These are phyloP conservation scores for Trametes cingulata DNA, from an alignment of 768 basidiomycete genomes.

Conservation along the genomic window DNA sequence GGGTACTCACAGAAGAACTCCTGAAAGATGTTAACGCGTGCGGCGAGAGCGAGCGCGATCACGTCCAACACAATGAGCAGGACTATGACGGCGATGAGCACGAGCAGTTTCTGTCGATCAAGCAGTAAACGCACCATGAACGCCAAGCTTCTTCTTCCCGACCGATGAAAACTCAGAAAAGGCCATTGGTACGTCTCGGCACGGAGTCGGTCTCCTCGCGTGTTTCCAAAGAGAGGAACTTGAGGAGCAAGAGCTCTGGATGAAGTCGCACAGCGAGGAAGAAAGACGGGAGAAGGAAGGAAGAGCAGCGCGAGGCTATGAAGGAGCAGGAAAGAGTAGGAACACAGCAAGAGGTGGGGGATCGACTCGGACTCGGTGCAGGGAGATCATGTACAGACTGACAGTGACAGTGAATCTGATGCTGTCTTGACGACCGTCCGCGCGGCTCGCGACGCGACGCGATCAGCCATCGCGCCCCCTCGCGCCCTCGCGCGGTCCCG, in stretches of 20 bases:
- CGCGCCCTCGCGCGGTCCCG: slow-evolving; percentile 5
- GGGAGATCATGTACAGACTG: background rate
- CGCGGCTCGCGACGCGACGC: slow-evolving; percentile 1
- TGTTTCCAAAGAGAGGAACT: background rate
- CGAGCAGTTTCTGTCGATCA: background rate
- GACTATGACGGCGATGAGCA: slow-evolving; percentile 32
- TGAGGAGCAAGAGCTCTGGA: background rate
- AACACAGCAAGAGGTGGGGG: slow-evolving; percentile 9
- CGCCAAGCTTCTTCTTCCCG: slow-evolving; percentile 34
- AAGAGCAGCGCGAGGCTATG: background rate
- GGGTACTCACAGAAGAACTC: slow-evolving; percentile 57
- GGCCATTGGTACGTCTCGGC: slow-evolving; percentile 3
- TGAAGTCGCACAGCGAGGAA: slow-evolving; percentile 21
- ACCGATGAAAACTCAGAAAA: slow-evolving; percentile 16
- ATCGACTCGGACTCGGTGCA: background rate
- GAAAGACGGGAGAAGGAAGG: slow-evolving; percentile 11
- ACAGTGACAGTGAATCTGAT: too few species aligned
- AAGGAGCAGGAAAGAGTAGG: background rate
- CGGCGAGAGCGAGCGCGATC: slow-evolving; percentile 52
- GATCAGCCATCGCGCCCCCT: slow-evolving; percentile 4
- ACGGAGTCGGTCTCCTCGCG: background rate
- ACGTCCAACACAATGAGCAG: slow-evolving; percentile 48
- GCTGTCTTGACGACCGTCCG: slow-evolving; percentile 21
- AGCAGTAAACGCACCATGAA: slow-evolving; percentile 29
- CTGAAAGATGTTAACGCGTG: slow-evolving; percentile 56